phyloP scores from a whole-genome alignment of 495 filamentous ascomycete species.

The Trichoderma parareesei region DNA sequence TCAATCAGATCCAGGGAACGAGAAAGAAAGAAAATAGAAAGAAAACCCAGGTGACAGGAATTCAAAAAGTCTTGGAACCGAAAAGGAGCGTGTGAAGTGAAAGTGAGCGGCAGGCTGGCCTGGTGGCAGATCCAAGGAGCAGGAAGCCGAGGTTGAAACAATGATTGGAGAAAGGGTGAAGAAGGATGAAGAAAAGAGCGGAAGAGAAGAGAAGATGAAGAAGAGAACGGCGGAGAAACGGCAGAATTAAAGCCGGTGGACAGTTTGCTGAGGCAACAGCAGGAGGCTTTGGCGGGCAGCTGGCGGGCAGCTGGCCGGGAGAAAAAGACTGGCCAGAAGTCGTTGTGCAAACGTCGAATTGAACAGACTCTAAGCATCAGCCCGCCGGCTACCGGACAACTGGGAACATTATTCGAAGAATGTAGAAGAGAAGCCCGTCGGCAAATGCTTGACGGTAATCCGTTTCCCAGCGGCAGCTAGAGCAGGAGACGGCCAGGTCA shows the following conservation, averaged over 20 bases:
- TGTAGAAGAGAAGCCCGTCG: too few species aligned
- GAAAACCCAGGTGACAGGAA: not conserved
- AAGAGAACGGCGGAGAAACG: too few species aligned
- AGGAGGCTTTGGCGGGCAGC: not conserved
- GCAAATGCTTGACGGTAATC: too few species aligned
- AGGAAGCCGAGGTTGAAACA: not conserved
- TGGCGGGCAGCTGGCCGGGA: not conserved
- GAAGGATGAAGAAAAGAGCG: not conserved
- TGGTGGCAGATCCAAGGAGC: not conserved
- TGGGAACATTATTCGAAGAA: too few species aligned
- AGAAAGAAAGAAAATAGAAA: not conserved
- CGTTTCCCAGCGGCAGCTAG: too few species aligned
- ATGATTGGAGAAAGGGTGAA: not conserved
- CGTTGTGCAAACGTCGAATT: too few species aligned
- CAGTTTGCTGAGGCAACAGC: too few species aligned
- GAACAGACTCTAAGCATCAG: not conserved
- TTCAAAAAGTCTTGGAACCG: not conserved
- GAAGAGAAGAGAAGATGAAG: not conserved
- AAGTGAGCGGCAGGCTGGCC: conserved; percentile 4
- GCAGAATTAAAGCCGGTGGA: not conserved
- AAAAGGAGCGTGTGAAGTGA: not conserved
- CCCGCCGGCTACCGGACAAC: too few species aligned
- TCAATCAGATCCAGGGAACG: not conserved
- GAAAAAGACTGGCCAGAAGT: too few species aligned
- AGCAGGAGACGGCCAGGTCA: too few species aligned